Base-by-base conservation (phyloP, 2,329 filamentous ascomycete species). In the Pleoardoris graminearum region DNA sequence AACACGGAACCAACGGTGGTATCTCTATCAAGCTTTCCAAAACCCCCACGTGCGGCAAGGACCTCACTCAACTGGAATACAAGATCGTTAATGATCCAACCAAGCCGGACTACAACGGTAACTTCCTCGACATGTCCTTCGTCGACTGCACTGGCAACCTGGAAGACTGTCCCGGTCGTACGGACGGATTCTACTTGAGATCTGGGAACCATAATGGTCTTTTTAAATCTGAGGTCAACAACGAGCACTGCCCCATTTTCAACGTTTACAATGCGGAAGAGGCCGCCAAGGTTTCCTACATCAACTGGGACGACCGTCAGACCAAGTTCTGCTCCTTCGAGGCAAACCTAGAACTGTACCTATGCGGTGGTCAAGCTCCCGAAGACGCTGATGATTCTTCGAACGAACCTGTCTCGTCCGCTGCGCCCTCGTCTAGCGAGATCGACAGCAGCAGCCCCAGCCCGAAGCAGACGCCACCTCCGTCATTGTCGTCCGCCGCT, bases 1-100 rank as follows among this genome's bases (percentile, higher is more conserved):
- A 60, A 11, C 30, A 59, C 23, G 55, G 45, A n/a, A 32, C 29
- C 30, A 53, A 57, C 38, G 51, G 54, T 7, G 74, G 72, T 51
- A 60, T 73, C 12, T 76, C 74, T 4, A 66, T 76, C 61, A 76
- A 76, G 63, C 50, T 76, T 27, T 70, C 70, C n/a, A 73, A 71
- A 59, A 55, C 50, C 5, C 22, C 62, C 10, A 8, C 64, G 25
- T 71, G 68, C 36, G 59, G 57, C 12, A 51, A 47, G 50, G 61
- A 68, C 46, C 68, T 73, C 37, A 65, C 66, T 0, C 73, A 76
- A 50, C 54, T 75, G 37, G 73, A 76, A 57, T 76, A 76, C 67
- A 72, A 61, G 55, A 58, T 68, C 39, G 55, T 57, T 4, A 16
- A 21, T 2, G 43, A 29, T 6, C 67, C 53, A 50, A 44, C n/a